A percentile compares a stretch with the other conserved stretches of the same genome.
Evolutionary conservation across 2,329 filamentous ascomycete genomes (phyloP).

Genomic region (Stagonosporopsis chrysanthemi): DNA sequence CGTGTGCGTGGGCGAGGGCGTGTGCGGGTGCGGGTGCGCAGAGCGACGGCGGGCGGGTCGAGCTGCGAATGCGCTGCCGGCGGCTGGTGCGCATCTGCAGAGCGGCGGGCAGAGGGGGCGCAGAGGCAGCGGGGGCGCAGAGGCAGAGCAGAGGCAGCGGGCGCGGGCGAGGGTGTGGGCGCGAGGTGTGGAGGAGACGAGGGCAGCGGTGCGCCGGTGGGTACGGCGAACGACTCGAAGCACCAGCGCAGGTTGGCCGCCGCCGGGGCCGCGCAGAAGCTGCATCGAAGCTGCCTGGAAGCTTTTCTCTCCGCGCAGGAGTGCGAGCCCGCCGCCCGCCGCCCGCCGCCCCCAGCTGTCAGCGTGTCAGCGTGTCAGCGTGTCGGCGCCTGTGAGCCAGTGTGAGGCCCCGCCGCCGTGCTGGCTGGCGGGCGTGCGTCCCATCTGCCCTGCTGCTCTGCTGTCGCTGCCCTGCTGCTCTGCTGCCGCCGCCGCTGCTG

Average conservation of each 20-base stretch:
- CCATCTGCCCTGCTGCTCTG: no score
- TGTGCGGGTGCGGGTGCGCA: no score
- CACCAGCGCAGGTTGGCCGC: neutral
- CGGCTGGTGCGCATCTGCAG: neutral
- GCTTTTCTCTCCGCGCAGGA: neutral
- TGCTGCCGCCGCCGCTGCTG: no score
- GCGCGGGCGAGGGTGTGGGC: no score
- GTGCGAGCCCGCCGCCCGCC: constrained; percentile 4
- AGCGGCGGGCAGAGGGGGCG: constrained; percentile 7
- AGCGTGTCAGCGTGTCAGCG: no score
- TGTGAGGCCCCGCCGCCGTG: no score
- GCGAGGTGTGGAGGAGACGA: constrained; percentile 11
- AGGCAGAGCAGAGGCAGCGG: neutral
- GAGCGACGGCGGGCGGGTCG: neutral
- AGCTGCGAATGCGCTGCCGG: constrained; percentile 2
- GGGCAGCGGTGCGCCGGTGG: neutral
- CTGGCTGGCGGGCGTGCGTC: no score
- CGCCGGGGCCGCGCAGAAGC: constrained; percentile 10
- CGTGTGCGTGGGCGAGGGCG: no score
- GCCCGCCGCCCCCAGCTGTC: neutral
- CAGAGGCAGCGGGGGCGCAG: constrained; percentile 15
- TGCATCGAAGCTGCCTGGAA: constrained; percentile 15
- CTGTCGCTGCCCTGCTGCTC: no score
- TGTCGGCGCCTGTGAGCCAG: no score
- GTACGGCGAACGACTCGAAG: constrained; percentile 15